Conservation (phyloP, 495 filamentous ascomycete species). For the Xylaria nigripes region DNA sequence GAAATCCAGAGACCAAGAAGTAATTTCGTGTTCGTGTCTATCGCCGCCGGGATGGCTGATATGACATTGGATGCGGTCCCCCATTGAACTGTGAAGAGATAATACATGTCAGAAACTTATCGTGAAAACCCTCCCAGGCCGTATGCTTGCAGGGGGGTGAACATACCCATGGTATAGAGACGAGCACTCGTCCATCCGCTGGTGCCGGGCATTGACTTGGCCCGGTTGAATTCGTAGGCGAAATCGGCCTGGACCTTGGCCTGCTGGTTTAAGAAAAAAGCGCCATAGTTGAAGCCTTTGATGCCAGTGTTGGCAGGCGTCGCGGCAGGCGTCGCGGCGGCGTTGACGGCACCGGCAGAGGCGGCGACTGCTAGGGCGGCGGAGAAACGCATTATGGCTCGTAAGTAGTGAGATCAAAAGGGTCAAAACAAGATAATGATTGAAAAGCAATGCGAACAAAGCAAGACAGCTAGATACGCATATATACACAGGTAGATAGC, state of each 20-base stretch:
- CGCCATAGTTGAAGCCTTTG: conserved; percentile 73
- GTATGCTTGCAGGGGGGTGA: background rate
- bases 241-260: conserved; percentile 54
- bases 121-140: background rate
- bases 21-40: conserved; percentile 55
- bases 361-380: conserved; percentile 25
- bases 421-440: too few relatives aligned
- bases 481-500: too few relatives aligned
- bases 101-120: background rate
- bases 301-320: conserved; percentile 36
- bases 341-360: conserved; percentile 21
- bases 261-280: conserved; percentile 50
- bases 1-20: conserved; percentile 68
- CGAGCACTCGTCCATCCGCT: conserved; percentile 60
- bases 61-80: conserved; percentile 50
- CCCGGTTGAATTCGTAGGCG: conserved; percentile 55
- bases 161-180: conserved; percentile 36
- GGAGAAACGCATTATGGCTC: conserved; percentile 27
- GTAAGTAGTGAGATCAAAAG: too few relatives aligned
- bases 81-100: conserved; percentile 29
- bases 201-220: conserved; percentile 57
- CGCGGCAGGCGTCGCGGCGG: conserved; percentile 19
- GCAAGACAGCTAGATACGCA: too few relatives aligned
- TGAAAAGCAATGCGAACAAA: too few relatives aligned
- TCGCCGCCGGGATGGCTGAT: conserved; percentile 62